phyloP scores from a whole-genome alignment of 1,284 basidiomycete genomes.

The Puccinia horiana region DNA sequence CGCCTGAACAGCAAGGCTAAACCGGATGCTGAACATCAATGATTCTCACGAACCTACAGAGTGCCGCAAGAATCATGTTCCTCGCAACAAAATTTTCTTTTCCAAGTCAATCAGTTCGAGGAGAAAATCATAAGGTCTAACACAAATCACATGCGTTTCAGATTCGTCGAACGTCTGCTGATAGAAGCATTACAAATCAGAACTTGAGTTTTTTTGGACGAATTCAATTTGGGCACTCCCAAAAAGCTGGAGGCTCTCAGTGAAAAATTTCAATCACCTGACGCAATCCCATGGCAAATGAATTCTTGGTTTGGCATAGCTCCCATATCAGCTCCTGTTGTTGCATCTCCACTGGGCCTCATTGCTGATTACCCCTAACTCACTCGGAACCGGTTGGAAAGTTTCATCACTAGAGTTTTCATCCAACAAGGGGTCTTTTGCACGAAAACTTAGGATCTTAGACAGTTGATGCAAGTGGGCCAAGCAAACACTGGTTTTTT shows the following conservation, averaged over 20 bases:
- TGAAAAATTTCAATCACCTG: constrained; percentile 68
- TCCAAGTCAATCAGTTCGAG: constrained; percentile 76
- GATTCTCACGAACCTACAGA: constrained; percentile 1
- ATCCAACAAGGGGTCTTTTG: constrained; percentile 9
- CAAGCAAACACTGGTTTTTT: constrained; percentile 23
- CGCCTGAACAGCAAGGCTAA: background rate
- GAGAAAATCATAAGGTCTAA: constrained; percentile 73
- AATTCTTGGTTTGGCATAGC: constrained; percentile 69
- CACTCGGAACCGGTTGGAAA: background rate
- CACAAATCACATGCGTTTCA: constrained; percentile 85
- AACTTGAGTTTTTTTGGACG: constrained; percentile 94
- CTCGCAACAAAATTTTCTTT: constrained; percentile 63
- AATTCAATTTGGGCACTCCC: constrained; percentile 90
- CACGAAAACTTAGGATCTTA: constrained; percentile 27
- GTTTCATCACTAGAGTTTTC: constrained; percentile 4
- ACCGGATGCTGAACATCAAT: background rate
- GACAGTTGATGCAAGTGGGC: constrained; percentile 28
- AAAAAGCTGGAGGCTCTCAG: constrained; percentile 94
- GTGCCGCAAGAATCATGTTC: constrained; percentile 1
- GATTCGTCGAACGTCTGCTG: constrained; percentile 92
- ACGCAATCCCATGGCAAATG: constrained; percentile 69
- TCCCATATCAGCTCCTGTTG: constrained; percentile 72
- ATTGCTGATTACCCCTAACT: constrained; percentile 43
- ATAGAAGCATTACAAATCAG: constrained; percentile 87
- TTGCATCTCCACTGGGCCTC: constrained; percentile 64